Evolutionary conservation across 2,329 filamentous ascomycete species (phyloP).

Genomic region (Colletotrichum tropicicola): DNA sequence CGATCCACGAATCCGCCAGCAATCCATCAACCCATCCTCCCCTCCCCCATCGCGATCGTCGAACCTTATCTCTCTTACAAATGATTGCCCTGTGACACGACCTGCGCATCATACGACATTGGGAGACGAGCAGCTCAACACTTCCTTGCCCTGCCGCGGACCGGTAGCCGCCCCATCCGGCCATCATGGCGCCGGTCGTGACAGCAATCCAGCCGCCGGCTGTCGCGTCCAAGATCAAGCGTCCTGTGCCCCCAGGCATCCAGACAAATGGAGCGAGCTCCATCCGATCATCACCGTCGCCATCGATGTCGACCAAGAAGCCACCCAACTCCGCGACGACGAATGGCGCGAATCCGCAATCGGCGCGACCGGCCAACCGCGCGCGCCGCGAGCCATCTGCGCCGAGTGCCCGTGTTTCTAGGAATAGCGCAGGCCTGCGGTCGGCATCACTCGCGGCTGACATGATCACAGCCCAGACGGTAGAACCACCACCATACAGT

Average conservation of each 20-base stretch:
- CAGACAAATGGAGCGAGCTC: slow-evolving; percentile 71
- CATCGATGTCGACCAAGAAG: slow-evolving; percentile 65
- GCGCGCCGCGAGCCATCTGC: slow-evolving; percentile 64
- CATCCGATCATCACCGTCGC: slow-evolving; percentile 68
- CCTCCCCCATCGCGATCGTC: slow-evolving; percentile 18
- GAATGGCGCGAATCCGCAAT: slow-evolving; percentile 50
- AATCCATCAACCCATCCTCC: slow-evolving; percentile 13
- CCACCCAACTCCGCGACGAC: slow-evolving; percentile 53
- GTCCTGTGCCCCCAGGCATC: slow-evolving; percentile 70
- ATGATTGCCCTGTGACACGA: slow-evolving; percentile 19
- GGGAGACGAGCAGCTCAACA: slow-evolving; percentile 6
- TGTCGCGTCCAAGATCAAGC: slow-evolving; percentile 70
- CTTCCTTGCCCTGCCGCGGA: slow-evolving; percentile 1
- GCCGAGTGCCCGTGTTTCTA: slow-evolving; percentile 57
- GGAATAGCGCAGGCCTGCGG: slow-evolving; percentile 59
- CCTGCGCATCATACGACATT: slow-evolving; percentile 1
- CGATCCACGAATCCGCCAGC: neutral
- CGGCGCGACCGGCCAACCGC: slow-evolving; percentile 62
- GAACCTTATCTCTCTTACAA: neutral
- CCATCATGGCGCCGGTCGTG: slow-evolving; percentile 64
- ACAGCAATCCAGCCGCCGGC: slow-evolving; percentile 53
- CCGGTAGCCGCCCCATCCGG: slow-evolving; percentile 18
- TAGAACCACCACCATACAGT: slow-evolving; percentile 64
- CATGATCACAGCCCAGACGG: slow-evolving; percentile 41
- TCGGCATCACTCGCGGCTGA: slow-evolving; percentile 59